Percentiles rank a stretch among this genome's conserved stretches.
These are phyloP conservation scores for Cucurbita moschata DNA, from an alignment of 306 rosid genomes.

Conservation along the genomic window DNA sequence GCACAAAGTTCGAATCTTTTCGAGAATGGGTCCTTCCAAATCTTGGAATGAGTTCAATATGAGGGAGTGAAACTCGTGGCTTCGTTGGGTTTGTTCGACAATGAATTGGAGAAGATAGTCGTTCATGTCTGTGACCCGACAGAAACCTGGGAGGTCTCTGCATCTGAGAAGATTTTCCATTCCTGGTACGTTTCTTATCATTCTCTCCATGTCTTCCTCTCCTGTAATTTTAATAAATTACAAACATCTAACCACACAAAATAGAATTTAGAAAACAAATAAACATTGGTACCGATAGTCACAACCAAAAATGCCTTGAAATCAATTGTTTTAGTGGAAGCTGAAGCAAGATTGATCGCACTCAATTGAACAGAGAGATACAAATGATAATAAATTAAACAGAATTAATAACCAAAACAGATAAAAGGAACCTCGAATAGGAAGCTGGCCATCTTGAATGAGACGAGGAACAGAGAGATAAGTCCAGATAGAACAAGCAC, in stretches of 20 bases:
- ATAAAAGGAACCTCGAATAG: slow-evolving; percentile 15
- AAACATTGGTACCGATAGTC: too few relatives aligned
- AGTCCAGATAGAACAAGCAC: slow-evolving; percentile 34
- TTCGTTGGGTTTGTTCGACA: background rate
- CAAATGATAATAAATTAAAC: too few relatives aligned
- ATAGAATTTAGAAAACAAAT: too few relatives aligned
- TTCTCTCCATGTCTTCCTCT: slow-evolving; percentile 40
- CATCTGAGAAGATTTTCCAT: slow-evolving; percentile 39
- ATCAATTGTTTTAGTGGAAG: too few relatives aligned
- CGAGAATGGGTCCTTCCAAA: slow-evolving; percentile 27
- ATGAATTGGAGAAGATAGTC: background rate
- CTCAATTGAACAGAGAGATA: too few relatives aligned
- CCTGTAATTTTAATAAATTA: slow-evolving; percentile 9
- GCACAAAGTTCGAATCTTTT: slow-evolving; percentile 7
- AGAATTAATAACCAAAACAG: too few relatives aligned
- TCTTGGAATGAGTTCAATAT: slow-evolving; percentile 58
- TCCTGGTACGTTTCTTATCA: slow-evolving; percentile 15
- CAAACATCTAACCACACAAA: too few relatives aligned
- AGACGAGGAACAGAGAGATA: slow-evolving; percentile 18
- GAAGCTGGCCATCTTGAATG: slow-evolving; percentile 20
- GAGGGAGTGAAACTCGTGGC: slow-evolving; percentile 15
- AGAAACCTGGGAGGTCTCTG: slow-evolving; percentile 39
- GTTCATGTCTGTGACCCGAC: background rate
- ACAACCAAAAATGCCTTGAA: too few relatives aligned
- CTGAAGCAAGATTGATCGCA: too few relatives aligned